Base-by-base conservation (phyloP, 1,139 yeast genomes). In the Hansenula anomala region DNA sequence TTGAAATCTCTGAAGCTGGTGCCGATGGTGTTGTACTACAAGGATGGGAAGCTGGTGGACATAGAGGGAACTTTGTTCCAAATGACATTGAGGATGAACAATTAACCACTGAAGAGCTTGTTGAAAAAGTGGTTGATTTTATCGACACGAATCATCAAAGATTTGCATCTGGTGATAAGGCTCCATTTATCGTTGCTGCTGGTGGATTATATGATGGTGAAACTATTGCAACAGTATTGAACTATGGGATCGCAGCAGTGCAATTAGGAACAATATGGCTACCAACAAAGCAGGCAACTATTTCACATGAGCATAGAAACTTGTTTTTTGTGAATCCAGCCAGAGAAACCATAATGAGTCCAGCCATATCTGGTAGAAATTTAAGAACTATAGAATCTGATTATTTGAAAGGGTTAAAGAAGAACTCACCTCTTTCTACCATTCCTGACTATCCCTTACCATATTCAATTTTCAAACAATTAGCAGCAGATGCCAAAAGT, bases 21-120 rank as follows among this genome's bases (percentile, higher is more conserved):
- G 61, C 64, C 10, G 71, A 70, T 47, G 78, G 73, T 4, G 54
- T 73, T 6, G 56, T 70, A 4, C 56, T 66, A 27, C 80, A 74
- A 53, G 78, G 79, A 0, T 66, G 61, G 51, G 78, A 73, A 49
- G 79, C 79, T 3, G 79, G 79, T 31, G 79, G 79, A 0, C 79
- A 74, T 48, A 52, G 79, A 28, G 80, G 79, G 2, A 66, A 64
- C 45, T 73, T 66, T 41, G 44, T 62, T 10, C 47, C 47, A 3
- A 50, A 47, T 14, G 51, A 47, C 16, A 39, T 38, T 8, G 34
- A 48, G 3, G 77, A 71, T 45, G 67, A 61, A 30, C 54, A 60
- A 24, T 52, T 71, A 35, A 51, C 64, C 6, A 68, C 75, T 0
- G 48, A 43, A 33, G 60, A 62, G 0, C 55, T 71, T 33, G 64